Conservation (phyloP, 2,329 filamentous ascomycete species). For the Ophiostoma sp. region DNA sequence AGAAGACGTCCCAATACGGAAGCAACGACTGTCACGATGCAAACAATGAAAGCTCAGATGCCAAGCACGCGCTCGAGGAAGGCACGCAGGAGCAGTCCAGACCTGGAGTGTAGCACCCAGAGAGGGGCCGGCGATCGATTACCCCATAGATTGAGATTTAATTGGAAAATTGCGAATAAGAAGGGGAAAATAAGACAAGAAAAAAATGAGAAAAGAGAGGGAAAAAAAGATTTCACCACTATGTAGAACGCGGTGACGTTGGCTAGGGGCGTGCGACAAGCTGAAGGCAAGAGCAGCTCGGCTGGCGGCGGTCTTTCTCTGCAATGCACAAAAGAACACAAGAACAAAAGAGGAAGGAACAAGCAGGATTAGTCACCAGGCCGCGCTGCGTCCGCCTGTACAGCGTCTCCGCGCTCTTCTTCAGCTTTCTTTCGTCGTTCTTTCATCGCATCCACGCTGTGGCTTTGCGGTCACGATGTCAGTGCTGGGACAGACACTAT, state of each 20-base stretch:
- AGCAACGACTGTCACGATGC: background rate
- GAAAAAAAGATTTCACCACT: background rate
- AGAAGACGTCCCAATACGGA: background rate
- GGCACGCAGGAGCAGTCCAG: background rate
- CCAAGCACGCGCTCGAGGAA: background rate
- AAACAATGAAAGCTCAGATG: slow-evolving; percentile 2
- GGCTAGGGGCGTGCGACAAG: background rate
- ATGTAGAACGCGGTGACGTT: background rate
- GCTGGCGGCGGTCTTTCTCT: background rate
- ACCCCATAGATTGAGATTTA: slow-evolving; percentile 7
- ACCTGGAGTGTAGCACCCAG: background rate
- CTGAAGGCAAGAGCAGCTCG: background rate
- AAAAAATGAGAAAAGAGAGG: background rate
- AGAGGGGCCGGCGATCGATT: slow-evolving; percentile 1
- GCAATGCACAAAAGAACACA: background rate
- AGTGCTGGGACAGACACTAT: background rate
- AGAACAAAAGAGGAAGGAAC: background rate
- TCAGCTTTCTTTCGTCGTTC: background rate
- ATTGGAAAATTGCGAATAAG: background rate
- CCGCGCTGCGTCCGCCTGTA: background rate
- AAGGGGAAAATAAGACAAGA: background rate
- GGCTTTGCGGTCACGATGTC: background rate
- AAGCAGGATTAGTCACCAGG: background rate
- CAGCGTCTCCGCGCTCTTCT: background rate
- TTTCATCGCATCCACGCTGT: background rate